Evolutionary conservation across 2,329 filamentous ascomycete species (phyloP).

Genomic region (Ophiostoma populinum): DNA sequence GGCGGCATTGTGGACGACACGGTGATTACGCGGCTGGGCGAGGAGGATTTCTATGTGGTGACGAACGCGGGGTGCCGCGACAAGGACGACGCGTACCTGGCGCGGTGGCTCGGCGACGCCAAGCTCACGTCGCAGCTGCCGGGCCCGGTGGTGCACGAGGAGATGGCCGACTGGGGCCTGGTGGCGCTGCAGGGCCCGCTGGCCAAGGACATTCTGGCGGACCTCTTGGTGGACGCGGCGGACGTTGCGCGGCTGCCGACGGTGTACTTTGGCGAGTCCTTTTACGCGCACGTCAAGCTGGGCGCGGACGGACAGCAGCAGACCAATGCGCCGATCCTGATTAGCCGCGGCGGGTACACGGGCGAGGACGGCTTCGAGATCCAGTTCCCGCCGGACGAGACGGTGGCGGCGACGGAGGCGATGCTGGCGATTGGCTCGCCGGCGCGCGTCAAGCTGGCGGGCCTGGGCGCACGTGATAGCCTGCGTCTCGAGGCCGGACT

Average conservation of each 20-base stretch:
- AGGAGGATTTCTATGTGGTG: constrained; percentile 74
- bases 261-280: constrained; percentile 69
- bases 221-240: constrained; percentile 37
- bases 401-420: constrained; percentile 48
- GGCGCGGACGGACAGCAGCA: constrained; percentile 16
- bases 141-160: constrained; percentile 17
- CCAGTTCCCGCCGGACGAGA: constrained; percentile 54
- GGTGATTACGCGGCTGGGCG: constrained; percentile 65
- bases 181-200: constrained; percentile 81
- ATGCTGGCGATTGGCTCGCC: constrained; percentile 48
- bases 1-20: constrained; percentile 94
- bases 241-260: constrained; percentile 37
- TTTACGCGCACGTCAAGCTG: constrained; percentile 47
- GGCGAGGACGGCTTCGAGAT: constrained; percentile 98
- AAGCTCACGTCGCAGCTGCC: constrained; percentile 16
- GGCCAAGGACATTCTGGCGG: constrained; percentile 49
- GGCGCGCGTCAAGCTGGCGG: constrained; percentile 56
- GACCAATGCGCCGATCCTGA: constrained; percentile 39
- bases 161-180: constrained; percentile 57
- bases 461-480: constrained; percentile 79
- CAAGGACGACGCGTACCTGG: constrained; percentile 70
- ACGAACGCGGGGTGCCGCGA: constrained; percentile 86
- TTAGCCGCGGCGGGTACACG: constrained; percentile 86
- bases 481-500: constrained; percentile 90
- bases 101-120: constrained; percentile 45